phyloP scores from a whole-genome alignment of 177 flowering plant genomes.

The Telopea speciosissima region DNA sequence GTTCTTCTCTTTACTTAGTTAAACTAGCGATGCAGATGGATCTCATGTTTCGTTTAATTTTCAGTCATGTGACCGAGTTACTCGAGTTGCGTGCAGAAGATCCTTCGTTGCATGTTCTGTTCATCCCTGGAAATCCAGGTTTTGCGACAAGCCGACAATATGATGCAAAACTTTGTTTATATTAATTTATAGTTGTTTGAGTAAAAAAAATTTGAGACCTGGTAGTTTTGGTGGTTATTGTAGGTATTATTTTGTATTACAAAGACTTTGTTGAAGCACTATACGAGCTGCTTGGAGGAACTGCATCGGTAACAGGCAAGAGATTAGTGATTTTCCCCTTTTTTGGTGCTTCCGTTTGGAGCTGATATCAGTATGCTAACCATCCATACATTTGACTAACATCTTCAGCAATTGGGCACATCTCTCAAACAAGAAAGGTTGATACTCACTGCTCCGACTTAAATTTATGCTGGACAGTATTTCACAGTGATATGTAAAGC shows the following conservation, averaged over 20 bases:
- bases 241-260: constrained; percentile 63
- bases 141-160: not conserved
- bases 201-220: too few species aligned
- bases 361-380: constrained; percentile 10
- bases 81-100: constrained; percentile 56
- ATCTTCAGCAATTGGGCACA: constrained; percentile 68
- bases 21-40: not conserved
- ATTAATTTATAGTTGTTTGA: not conserved
- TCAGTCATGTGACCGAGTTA: constrained; percentile 59
- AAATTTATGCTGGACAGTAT: not conserved
- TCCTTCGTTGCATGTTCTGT: constrained; percentile 54
- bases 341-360: constrained; percentile 1
- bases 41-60: not conserved
- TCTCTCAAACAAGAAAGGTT: constrained; percentile 75
- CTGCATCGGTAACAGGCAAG: constrained; percentile 74
- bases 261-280: constrained; percentile 66
- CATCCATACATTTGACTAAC: constrained; percentile 17
- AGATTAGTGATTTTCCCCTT: constrained; percentile 1
- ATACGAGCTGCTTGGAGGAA: constrained; percentile 58
- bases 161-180: not conserved
- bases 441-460: not conserved
- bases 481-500: not conserved
- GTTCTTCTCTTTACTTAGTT: not conserved
- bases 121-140: constrained; percentile 95
- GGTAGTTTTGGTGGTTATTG: not conserved